These are phyloP conservation scores for Podosphaera fusca DNA, from an alignment of 2,329 filamentous ascomycete genomes.

Conservation along the genomic window DNA sequence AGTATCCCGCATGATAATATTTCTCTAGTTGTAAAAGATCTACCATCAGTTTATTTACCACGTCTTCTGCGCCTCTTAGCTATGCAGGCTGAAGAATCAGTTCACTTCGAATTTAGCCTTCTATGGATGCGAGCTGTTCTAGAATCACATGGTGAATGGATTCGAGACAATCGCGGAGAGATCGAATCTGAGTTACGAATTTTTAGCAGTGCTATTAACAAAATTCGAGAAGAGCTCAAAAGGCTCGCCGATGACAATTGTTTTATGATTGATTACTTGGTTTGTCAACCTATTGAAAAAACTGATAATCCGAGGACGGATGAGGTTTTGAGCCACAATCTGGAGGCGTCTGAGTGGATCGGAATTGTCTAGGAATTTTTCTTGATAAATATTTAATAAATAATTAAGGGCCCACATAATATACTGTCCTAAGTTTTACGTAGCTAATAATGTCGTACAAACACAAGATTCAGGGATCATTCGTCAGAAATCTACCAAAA, in stretches of 20 bases:
- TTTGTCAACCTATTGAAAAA: constrained; percentile 24
- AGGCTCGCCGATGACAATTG: constrained; percentile 69
- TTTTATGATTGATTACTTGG: constrained; percentile 70
- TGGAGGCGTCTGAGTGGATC: constrained; percentile 25
- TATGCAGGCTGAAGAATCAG: constrained; percentile 66
- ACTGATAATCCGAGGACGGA: constrained; percentile 8
- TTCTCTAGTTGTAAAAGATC: constrained; percentile 48
- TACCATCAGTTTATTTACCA: constrained; percentile 71
- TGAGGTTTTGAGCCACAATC: constrained; percentile 14
- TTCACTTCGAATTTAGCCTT: constrained; percentile 85
- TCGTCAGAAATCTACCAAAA: background rate
- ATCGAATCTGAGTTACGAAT: constrained; percentile 68
- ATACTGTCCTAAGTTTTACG: too few relatives aligned
- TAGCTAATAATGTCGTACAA: too few relatives aligned
- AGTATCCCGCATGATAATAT: constrained; percentile 56
- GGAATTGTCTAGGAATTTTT: constrained; percentile 21
- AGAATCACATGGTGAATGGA: constrained; percentile 61
- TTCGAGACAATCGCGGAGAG: constrained; percentile 58
- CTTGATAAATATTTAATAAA: background rate
- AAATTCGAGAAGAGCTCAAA: constrained; percentile 64
- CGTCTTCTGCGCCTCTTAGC: constrained; percentile 73
- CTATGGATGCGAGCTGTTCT: constrained; percentile 74
- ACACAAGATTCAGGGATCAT: too few relatives aligned
- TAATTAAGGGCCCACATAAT: too few relatives aligned
- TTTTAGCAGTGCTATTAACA: constrained; percentile 56